Base-by-base conservation (phyloP, 768 basidiomycete genomes). In the Pulveroboletus frians region DNA sequence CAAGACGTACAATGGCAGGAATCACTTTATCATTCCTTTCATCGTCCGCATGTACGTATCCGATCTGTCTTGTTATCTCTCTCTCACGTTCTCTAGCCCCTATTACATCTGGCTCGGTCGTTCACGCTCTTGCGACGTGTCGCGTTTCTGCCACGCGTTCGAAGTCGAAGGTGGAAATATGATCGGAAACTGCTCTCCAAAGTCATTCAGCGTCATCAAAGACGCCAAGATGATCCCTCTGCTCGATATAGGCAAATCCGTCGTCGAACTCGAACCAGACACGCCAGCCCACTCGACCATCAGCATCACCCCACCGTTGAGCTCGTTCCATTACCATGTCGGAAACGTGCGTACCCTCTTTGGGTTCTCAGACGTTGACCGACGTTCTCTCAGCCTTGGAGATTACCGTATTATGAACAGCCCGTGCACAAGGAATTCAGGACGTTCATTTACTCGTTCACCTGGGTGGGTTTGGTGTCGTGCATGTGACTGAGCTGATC, bases 71-170 rank as follows among this genome's bases (percentile, higher is more conserved):
- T 40, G 11, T 40, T 23, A 8, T 32, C 46, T 34, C 3, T 14
- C 51, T 55, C 30, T 42, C 29, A 44, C 29, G 5, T 30, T 21
- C 27, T 14, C 3, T 49, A 82, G 78, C 26, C 81, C 82, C 0
- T 85, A 84, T 69, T 88, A 88, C 62, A 80, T 89, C 55, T 88
- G 84, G 77, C 73, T 89, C 27, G 85, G 85, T 31, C 80, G 83
- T 43, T 78, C 84, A 9, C 79, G 84, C 21, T 68, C 74, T 4
- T 76, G 80, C 51, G 81, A 84, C 51, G 77, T 81, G 14, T 73
- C 82, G 2, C 70, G 69, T 3, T 73, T 76, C 40, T 74, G 73
- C 42, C 77, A 81, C 54, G 77, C 79, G 1, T 84, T 85, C 59
- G 81, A 83, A 54, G 68, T 79, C 18, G 80, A 84, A 54, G 71